phyloP scores from a whole-genome alignment of 306 rosid species.

The Senna siamea region DNA sequence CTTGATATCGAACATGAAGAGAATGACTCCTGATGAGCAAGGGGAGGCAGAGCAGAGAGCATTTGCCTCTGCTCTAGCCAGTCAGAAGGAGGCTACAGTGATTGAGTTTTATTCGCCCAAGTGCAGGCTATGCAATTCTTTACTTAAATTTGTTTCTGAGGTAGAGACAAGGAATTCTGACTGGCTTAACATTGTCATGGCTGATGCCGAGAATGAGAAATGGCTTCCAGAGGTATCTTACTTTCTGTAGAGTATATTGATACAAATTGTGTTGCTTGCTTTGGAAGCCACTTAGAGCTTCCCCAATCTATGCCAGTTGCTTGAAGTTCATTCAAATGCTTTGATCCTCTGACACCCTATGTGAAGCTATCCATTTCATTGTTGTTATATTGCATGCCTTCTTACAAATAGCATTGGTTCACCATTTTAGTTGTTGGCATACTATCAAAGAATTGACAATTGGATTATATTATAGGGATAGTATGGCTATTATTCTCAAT shows the following conservation, averaged over 20 bases:
- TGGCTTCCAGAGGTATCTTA: conserved; percentile 74
- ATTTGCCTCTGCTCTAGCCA: conserved; percentile 79
- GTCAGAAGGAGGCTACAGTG: conserved; percentile 74
- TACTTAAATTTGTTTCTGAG: conserved; percentile 62
- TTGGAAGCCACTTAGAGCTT: neutral
- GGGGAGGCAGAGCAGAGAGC: conserved; percentile 87
- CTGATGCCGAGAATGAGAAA: conserved; percentile 85
- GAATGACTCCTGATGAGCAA: conserved; percentile 48
- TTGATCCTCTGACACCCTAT: neutral
- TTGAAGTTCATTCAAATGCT: neutral
- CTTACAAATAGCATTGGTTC: neutral
- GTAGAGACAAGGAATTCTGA: conserved; percentile 66
- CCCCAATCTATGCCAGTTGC: neutral
- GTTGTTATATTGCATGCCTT: neutral
- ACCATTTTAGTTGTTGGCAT: neutral
- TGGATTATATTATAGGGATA: neutral
- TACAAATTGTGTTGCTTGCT: neutral
- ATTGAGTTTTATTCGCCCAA: conserved; percentile 88
- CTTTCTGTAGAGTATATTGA: conserved; percentile 12
- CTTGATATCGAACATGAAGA: conserved; percentile 39
- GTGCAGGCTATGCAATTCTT: conserved; percentile 80
- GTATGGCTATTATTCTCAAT: neutral
- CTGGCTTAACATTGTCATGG: conserved; percentile 88
- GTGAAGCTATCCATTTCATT: neutral
- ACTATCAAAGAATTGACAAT: neutral